Conservation (phyloP, 768 basidiomycete species). For the Leccinum incarnatum region DNA sequence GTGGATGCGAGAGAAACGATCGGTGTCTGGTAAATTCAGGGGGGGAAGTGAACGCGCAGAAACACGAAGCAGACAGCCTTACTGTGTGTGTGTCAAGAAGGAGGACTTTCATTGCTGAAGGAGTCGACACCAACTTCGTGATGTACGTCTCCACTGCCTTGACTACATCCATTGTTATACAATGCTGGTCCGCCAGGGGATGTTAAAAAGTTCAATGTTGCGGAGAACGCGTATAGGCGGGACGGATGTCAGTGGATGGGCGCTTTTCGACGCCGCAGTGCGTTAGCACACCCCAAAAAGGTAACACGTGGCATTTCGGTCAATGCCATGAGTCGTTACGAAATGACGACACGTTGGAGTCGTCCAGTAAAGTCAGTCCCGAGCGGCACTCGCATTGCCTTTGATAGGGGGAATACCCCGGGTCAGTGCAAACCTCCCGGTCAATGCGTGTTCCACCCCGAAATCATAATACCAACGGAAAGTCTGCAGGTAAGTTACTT, state of each 20-base stretch:
- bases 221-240: not conserved
- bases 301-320: not conserved
- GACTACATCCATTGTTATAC: constrained; percentile 79
- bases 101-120: constrained; percentile 91
- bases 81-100: constrained; percentile 94
- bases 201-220: not conserved
- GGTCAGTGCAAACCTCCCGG: not conserved
- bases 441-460: not conserved
- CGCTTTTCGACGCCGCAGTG: not conserved
- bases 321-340: not conserved
- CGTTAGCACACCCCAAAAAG: constrained; percentile 1
- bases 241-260: not conserved
- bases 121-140: constrained; percentile 81
- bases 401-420: not conserved
- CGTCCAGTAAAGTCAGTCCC: not conserved
- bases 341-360: not conserved
- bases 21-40: constrained; percentile 63
- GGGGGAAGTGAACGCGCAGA: not conserved
- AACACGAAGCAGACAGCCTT: constrained; percentile 22
- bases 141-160: constrained; percentile 96
- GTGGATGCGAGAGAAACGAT: constrained; percentile 94
- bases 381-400: not conserved
- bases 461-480: not conserved
- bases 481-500: not conserved
- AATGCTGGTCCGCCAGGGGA: not conserved